Base-by-base conservation (phyloP, 1,139 yeast genomes). In the Taphrina confusa region DNA sequence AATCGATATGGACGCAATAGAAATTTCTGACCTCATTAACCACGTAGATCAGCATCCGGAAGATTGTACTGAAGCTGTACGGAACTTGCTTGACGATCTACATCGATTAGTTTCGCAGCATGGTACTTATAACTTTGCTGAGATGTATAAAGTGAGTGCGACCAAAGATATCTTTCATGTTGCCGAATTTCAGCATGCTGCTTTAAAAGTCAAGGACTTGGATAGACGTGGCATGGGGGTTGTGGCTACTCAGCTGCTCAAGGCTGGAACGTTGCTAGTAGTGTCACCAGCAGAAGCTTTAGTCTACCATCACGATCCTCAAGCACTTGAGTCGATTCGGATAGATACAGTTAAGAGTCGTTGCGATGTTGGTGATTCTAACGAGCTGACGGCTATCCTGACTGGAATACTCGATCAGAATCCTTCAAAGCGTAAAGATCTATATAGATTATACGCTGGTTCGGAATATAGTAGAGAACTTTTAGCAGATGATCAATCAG, bases 361-460 rank as follows among this genome's bases (percentile, higher is more conserved):
- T 54, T 45, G 49, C 20, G 27, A 23, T 22, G 18, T 18, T 3
- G 49, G 44, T 14, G 36, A 54, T 14, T 30, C 45, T 22, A 45
- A 45, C 1, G 44, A 44, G n/a, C 28, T 54, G 6, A 22, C 33
- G 22, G 51, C 30, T 11, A 14, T 34, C 8, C 30, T 54, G 27
- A 33, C 51, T 11, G 49, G 34, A 5, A 31, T 18, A 14, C 42
- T 34, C 18, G 23, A 25, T 27, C 16, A 25, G 2, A 42, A 36
- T 16, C 25, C 47, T 2, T 31, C 45, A 16, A 23, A 16, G 28
- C 23, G 51, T 8, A 31, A 16, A 18, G 31, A 20, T 2, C 39
- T 42, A 16, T 33, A 25, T n/a, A 23, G 44, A 25, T 45, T 54
- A n/a, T 44, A 36, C 23, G 58, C 58, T 4, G 58, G 58, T 3